A percentile compares a stretch with the other conserved stretches of the same genome.
Conservation (phyloP, 352 stramenopile species). For the Pythium phragmiticola region DNA sequence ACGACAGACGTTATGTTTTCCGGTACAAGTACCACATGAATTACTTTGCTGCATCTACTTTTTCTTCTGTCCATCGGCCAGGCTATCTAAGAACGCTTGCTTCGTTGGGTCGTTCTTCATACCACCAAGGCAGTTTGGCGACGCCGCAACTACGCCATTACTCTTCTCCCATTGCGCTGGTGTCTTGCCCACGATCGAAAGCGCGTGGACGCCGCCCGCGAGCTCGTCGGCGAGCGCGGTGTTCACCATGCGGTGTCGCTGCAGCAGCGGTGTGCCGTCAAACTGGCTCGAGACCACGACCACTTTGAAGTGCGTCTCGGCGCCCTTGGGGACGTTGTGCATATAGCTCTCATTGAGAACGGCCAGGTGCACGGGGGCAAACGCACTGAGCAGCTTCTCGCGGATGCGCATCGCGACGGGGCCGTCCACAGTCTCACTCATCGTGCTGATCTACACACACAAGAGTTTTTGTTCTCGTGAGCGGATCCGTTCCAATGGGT, state of each 20-base stretch:
- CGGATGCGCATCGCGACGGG: slow-evolving; percentile 63
- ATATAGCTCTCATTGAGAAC: slow-evolving; percentile 95
- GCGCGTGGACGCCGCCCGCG: slow-evolving; percentile 88
- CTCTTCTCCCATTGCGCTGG: slow-evolving; percentile 85
- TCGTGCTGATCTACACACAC: slow-evolving; percentile 28
- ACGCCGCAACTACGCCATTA: slow-evolving; percentile 51
- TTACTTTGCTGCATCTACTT: neutral
- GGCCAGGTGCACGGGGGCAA: slow-evolving; percentile 70
- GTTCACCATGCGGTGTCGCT: slow-evolving; percentile 93
- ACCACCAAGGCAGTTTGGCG: slow-evolving; percentile 69
- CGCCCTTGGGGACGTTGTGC: slow-evolving; percentile 93
- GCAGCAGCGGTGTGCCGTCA: slow-evolving; percentile 79
- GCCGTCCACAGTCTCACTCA: slow-evolving; percentile 27
- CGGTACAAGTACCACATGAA: too few relatives aligned
- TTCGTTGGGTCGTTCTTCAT: slow-evolving; percentile 73
- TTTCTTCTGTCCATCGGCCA: neutral
- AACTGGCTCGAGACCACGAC: slow-evolving; percentile 92
- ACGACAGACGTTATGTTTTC: too few relatives aligned
- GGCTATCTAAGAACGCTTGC: slow-evolving; percentile 50
- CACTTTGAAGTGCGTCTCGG: slow-evolving; percentile 97
- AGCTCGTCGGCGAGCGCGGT: slow-evolving; percentile 85
- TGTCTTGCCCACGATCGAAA: slow-evolving; percentile 95
- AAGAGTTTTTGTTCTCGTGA: neutral
- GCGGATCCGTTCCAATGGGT: neutral
- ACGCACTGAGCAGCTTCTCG: slow-evolving; percentile 60